Evolutionary conservation across 2,329 filamentous ascomycete species (phyloP).

Genomic region (Fusarium domesticum): DNA sequence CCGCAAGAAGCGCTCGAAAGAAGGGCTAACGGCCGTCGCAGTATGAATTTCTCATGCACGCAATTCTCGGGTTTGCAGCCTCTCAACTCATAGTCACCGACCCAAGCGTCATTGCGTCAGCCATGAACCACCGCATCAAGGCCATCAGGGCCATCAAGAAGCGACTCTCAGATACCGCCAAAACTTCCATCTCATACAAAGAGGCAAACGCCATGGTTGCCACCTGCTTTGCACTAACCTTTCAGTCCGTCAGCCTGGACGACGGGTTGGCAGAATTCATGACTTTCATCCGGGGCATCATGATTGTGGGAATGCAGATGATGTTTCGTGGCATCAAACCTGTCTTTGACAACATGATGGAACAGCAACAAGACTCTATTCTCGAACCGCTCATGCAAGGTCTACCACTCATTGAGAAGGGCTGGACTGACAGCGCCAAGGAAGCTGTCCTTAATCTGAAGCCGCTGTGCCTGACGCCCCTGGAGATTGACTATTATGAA

Average conservation of each 20-base stretch:
- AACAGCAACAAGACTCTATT: conserved; percentile 39
- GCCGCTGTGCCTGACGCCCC: conserved; percentile 41
- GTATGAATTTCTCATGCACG: conserved; percentile 68
- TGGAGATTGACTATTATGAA: conserved; percentile 47
- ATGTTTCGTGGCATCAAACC: conserved; percentile 46
- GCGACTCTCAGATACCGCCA: conserved; percentile 44
- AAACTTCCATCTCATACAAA: conserved; percentile 42
- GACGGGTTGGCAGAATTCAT: conserved; percentile 60
- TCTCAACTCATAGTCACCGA: conserved; percentile 58
- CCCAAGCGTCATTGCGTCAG: conserved; percentile 51
- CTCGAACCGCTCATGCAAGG: conserved; percentile 46
- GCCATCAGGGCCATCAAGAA: conserved; percentile 62
- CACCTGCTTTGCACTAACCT: conserved; percentile 57
- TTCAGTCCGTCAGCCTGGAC: conserved; percentile 55
- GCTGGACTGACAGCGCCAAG: conserved; percentile 47
- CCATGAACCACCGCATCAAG: conserved; percentile 63
- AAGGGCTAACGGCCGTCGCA: conserved; percentile 28
- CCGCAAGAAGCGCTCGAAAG: too few species aligned
- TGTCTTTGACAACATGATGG: conserved; percentile 48
- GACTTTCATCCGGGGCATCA: conserved; percentile 57
- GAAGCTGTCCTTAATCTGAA: conserved; percentile 41
- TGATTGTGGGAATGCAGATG: conserved; percentile 55
- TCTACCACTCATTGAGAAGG: conserved; percentile 44
- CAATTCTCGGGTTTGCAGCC: conserved; percentile 64
- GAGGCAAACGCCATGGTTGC: conserved; percentile 59